Evolutionary conservation across 2,329 filamentous ascomycete species (phyloP).

Genomic region (Neonectria magnoliae): DNA sequence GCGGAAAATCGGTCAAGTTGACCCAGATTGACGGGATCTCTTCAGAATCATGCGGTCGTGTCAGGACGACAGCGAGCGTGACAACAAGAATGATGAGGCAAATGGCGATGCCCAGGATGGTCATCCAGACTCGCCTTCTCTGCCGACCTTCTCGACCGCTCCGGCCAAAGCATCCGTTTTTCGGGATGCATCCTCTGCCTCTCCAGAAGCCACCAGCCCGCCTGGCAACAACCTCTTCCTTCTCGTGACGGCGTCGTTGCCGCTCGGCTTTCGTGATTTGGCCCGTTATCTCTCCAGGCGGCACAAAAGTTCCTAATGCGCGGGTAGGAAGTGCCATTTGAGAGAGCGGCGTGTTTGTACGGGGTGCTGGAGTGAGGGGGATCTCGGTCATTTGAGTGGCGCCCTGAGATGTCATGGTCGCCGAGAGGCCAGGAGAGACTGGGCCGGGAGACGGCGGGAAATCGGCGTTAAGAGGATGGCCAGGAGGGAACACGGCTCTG

Average conservation of each 20-base stretch:
- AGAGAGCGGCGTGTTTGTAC: conserved; percentile 26
- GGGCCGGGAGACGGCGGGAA: conserved; percentile 69
- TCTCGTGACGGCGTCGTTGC: conserved; percentile 67
- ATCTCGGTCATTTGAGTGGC: conserved; percentile 70
- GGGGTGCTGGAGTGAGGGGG: conserved; percentile 58
- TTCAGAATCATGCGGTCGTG: conserved; percentile 36
- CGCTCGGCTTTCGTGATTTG: conserved; percentile 59
- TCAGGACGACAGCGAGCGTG: conserved; percentile 67
- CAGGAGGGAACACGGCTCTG: conserved; percentile 67
- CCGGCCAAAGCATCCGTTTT: conserved; percentile 72
- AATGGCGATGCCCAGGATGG: conserved; percentile 61
- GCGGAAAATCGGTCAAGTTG: conserved; percentile 86
- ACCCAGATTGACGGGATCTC: conserved; percentile 70
- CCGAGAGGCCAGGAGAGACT: conserved; percentile 69
- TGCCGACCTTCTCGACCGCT: conserved; percentile 71
- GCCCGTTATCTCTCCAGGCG: conserved; percentile 53
- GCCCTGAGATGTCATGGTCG: conserved; percentile 70
- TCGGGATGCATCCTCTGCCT: conserved; percentile 70
- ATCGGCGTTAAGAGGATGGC: conserved; percentile 56
- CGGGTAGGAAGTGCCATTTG: conserved; percentile 54
- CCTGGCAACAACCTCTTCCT: conserved; percentile 69
- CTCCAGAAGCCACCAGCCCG: conserved; percentile 71
- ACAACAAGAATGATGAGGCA: conserved; percentile 66
- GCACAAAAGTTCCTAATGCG: conserved; percentile 56
- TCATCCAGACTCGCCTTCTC: conserved; percentile 68